phyloP scores from a whole-genome alignment of 1,284 basidiomycete species.

The Leccinum solheimii region DNA sequence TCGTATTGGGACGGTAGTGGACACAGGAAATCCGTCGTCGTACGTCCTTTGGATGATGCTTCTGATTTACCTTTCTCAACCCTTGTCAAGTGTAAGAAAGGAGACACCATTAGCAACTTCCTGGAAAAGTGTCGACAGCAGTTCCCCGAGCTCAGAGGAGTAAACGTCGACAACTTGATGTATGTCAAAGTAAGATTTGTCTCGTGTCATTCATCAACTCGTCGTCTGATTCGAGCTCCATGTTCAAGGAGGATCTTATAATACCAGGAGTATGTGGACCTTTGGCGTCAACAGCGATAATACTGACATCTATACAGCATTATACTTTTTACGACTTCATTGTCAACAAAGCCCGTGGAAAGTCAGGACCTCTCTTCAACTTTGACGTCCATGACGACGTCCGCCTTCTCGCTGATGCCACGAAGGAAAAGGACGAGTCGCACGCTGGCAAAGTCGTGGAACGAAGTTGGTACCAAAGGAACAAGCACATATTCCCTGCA shows the following conservation, averaged over 20 bases:
- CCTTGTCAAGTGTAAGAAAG: slow-evolving; percentile 85
- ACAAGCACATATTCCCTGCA: slow-evolving; percentile 97
- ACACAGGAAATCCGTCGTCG: slow-evolving; percentile 89
- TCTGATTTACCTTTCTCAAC: slow-evolving; percentile 1
- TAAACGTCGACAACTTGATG: slow-evolving; percentile 96
- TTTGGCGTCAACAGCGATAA: background rate
- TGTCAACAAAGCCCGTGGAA: slow-evolving; percentile 96
- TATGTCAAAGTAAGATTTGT: slow-evolving; percentile 84
- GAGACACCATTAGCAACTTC: slow-evolving; percentile 88
- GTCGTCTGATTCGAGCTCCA: slow-evolving; percentile 4
- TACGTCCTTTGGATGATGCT: slow-evolving; percentile 43
- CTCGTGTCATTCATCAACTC: background rate
- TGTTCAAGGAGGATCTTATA: slow-evolving; percentile 84
- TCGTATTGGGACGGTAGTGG: slow-evolving; percentile 99
- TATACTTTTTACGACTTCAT: slow-evolving; percentile 99
- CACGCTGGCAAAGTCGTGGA: slow-evolving; percentile 99
- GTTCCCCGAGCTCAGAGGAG: slow-evolving; percentile 87
- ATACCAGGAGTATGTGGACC: slow-evolving; percentile 77
- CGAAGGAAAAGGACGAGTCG: slow-evolving; percentile 96
- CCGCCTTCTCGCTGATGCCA: slow-evolving; percentile 91
- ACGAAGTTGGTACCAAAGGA: slow-evolving; percentile 92
- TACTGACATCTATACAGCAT: slow-evolving; percentile 58
- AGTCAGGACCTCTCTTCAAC: slow-evolving; percentile 97
- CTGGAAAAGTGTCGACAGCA: slow-evolving; percentile 92
- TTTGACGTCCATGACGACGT: slow-evolving; percentile 99